A percentile compares a stretch with the other conserved stretches of the same genome.
Evolutionary conservation across 345 rosid species (phyloP).

Genomic region (Hypericum perforatum): DNA sequence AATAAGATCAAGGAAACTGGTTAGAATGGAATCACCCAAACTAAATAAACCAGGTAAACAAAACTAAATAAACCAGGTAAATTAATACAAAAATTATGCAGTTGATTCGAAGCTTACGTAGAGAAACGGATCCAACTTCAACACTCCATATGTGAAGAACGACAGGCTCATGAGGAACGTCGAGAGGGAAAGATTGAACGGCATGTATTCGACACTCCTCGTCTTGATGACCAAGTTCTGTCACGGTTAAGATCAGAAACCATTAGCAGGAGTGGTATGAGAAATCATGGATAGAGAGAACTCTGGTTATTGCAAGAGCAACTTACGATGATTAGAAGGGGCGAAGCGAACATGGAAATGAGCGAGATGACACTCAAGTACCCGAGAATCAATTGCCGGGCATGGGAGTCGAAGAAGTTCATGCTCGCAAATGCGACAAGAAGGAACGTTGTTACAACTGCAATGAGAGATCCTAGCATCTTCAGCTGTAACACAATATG

Average conservation of each 20-base stretch:
- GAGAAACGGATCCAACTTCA: constrained; percentile 34
- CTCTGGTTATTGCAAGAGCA: background rate
- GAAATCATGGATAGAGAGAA: background rate
- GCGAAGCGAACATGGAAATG: constrained; percentile 46
- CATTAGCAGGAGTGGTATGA: background rate
- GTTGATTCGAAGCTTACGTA: constrained; percentile 23
- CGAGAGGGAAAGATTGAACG: constrained; percentile 41
- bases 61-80: background rate
- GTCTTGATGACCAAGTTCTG: constrained; percentile 43
- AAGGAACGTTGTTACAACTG: constrained; percentile 21
- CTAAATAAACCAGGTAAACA: background rate
- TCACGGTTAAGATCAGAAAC: background rate
- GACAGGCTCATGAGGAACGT: constrained; percentile 43
- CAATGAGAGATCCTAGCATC: constrained; percentile 29
- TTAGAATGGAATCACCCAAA: background rate
- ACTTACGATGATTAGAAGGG: constrained; percentile 40
- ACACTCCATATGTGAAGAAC: constrained; percentile 31
- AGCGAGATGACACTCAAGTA: constrained; percentile 42
- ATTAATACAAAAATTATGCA: background rate
- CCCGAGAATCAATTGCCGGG: constrained; percentile 33
- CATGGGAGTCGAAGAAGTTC: constrained; percentile 12
- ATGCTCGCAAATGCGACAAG: constrained; percentile 26
- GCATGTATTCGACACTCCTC: constrained; percentile 47
- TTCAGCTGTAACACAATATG: constrained; percentile 28
- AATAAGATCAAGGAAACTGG: background rate